Percentiles rank a stretch among this genome's conserved stretches.
phyloP scores from a whole-genome alignment of 768 basidiomycete genomes.

The Serpula lacrymans region DNA sequence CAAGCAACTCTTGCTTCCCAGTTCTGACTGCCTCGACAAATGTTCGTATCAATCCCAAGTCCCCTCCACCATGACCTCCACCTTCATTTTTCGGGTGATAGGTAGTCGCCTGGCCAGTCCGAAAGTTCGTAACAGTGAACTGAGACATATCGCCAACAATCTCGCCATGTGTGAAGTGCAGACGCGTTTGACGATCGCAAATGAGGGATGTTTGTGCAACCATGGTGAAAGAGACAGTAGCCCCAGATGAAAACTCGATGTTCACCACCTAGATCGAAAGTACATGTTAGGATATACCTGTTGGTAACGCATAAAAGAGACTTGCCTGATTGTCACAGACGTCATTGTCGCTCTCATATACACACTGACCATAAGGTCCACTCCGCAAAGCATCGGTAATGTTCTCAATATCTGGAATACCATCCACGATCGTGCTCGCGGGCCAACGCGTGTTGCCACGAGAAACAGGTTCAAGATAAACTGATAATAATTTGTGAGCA shows the following conservation, averaged over 20 bases:
- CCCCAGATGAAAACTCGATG: conserved; percentile 77
- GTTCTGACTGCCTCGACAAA: conserved; percentile 75
- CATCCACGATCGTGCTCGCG: conserved; percentile 65
- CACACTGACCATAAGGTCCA: conserved; percentile 78
- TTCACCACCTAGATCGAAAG: conserved; percentile 66
- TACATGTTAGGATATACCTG: background rate
- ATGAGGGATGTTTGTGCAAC: conserved; percentile 77
- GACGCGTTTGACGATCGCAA: conserved; percentile 77
- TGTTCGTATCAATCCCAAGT: conserved; percentile 66
- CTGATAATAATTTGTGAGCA: conserved; percentile 32
- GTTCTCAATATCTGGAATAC: conserved; percentile 84
- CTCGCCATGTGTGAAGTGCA: conserved; percentile 87
- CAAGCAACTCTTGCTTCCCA: conserved; percentile 59
- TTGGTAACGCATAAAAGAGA: background rate
- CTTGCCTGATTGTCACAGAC: conserved; percentile 81
- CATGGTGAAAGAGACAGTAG: conserved; percentile 88
- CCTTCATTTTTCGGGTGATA: conserved; percentile 54
- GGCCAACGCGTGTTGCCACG: conserved; percentile 57
- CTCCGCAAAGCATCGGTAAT: conserved; percentile 65
- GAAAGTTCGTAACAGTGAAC: conserved; percentile 78
- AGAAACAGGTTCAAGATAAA: conserved; percentile 76
- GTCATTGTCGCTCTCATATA: conserved; percentile 82
- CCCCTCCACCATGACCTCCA: conserved; percentile 83
- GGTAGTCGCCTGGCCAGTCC: conserved; percentile 41
- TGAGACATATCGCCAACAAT: conserved; percentile 81